phyloP scores from a whole-genome alignment of 768 basidiomycete species.

The Butyriboletus loyo region DNA sequence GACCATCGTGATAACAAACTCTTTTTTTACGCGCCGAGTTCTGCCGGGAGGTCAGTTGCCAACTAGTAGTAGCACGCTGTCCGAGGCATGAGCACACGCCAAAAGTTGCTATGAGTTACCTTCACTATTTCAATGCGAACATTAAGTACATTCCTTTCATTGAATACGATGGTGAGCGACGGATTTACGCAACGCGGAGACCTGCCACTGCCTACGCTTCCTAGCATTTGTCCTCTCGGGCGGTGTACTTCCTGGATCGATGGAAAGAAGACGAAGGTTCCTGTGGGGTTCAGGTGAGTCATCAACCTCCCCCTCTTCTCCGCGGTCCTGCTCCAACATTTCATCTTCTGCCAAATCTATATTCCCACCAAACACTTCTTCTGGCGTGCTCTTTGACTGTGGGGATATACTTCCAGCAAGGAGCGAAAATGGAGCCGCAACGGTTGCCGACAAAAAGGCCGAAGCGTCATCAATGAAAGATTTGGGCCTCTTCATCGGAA shows the following conservation, averaged over 20 bases:
- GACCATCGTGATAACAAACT: background rate
- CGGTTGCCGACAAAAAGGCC: slow-evolving; percentile 57
- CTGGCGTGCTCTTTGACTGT: slow-evolving; percentile 50
- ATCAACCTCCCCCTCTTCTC: slow-evolving; percentile 76
- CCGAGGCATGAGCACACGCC: background rate
- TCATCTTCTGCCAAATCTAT: slow-evolving; percentile 79
- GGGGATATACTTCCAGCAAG: slow-evolving; percentile 38
- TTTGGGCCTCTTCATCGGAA: slow-evolving; percentile 67
- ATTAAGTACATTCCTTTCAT: slow-evolving; percentile 1
- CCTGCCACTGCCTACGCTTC: slow-evolving; percentile 47
- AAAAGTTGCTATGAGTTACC: background rate
- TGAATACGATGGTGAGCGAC: slow-evolving; percentile 22
- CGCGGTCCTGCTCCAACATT: slow-evolving; percentile 72
- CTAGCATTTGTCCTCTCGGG: slow-evolving; percentile 35
- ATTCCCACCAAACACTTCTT: slow-evolving; percentile 62
- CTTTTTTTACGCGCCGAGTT: background rate
- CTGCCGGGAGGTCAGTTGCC: background rate
- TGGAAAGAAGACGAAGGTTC: slow-evolving; percentile 51
- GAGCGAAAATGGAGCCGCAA: slow-evolving; percentile 57
- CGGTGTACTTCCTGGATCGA: slow-evolving; percentile 40
- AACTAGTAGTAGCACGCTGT: background rate
- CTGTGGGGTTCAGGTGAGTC: slow-evolving; percentile 60
- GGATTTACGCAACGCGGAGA: slow-evolving; percentile 41
- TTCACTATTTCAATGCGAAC: background rate
- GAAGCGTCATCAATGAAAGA: slow-evolving; percentile 71